A percentile compares a stretch with the other conserved stretches of the same genome.
Evolutionary conservation across 176 grass and related monocot species (phyloP).

Genomic region (Triticum timopheevii): DNA sequence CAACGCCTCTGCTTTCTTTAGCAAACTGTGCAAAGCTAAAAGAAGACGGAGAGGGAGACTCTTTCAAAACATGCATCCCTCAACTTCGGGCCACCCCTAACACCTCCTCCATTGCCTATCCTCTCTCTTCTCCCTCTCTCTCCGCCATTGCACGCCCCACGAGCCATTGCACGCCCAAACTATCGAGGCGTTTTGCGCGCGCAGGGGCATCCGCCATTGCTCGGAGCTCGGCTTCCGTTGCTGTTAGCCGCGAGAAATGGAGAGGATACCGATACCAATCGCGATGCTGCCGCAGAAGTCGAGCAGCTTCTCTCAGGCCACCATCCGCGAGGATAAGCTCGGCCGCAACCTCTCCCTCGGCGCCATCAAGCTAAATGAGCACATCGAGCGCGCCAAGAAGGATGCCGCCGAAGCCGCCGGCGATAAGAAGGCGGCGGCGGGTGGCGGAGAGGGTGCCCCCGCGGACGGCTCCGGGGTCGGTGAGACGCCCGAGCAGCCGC

Average conservation of each 20-base stretch:
- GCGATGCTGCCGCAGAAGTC: conserved; percentile 59
- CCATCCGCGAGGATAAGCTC: conserved; percentile 67
- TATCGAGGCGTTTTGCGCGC: conserved; percentile 13
- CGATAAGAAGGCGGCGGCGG: not conserved
- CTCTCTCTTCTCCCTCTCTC: not conserved
- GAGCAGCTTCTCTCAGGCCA: conserved; percentile 77
- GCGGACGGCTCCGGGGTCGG: not conserved
- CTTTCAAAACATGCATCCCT: conserved; percentile 44
- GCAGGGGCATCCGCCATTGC: conserved; percentile 31
- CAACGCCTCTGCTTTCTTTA: conserved; percentile 53
- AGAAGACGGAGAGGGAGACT: conserved; percentile 18
- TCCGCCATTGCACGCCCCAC: conserved; percentile 21
- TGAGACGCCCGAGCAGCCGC: not conserved
- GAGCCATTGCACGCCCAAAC: not conserved
- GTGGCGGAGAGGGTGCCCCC: not conserved
- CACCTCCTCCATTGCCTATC: conserved; percentile 20
- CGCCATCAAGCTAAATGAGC: conserved; percentile 55
- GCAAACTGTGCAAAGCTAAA: conserved; percentile 24
- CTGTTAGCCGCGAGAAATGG: conserved; percentile 43
- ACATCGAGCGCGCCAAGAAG: conserved; percentile 27
- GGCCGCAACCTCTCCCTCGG: conserved; percentile 89
- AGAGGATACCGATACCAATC: conserved; percentile 41
- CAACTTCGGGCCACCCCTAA: conserved; percentile 35
- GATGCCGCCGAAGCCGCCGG: conserved; percentile 25
- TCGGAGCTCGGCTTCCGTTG: conserved; percentile 16